phyloP scores from a whole-genome alignment of 148 eudicot species.

The Drosera capensis region DNA sequence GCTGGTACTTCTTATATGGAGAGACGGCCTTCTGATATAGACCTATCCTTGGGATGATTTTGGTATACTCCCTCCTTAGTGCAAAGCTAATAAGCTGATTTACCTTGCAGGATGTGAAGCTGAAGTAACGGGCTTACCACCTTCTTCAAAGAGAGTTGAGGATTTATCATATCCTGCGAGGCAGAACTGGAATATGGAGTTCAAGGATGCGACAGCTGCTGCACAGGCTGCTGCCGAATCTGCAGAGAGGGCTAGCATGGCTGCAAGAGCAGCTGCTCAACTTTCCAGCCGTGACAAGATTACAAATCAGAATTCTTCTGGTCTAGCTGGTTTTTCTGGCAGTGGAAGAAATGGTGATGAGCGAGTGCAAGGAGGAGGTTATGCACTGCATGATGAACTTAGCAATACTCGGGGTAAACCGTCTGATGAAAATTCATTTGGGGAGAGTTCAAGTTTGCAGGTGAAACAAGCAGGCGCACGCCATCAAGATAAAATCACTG shows the following conservation, averaged over 20 bases:
- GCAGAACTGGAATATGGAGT: constrained; percentile 64
- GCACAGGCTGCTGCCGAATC: constrained; percentile 97
- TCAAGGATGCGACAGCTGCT: constrained; percentile 82
- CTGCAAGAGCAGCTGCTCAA: constrained; percentile 97
- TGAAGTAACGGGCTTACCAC: constrained; percentile 14
- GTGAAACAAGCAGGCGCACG: constrained; percentile 12
- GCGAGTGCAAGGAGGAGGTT: constrained; percentile 5
- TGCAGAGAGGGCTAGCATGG: constrained; percentile 86
- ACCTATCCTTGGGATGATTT: not conserved
- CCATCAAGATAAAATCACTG: constrained; percentile 9
- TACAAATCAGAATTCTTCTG: constrained; percentile 18
- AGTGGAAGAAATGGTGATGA: constrained; percentile 16
- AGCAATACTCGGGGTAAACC: too few relatives aligned
- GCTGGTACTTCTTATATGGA: constrained; percentile 19
- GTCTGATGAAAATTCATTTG: constrained; percentile 11
- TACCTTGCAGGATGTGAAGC: constrained; percentile 22
- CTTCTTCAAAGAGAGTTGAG: constrained; percentile 18
- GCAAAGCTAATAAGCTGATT: not conserved
- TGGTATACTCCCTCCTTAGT: not conserved
- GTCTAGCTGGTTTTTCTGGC: constrained; percentile 15
- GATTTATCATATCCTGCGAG: constrained; percentile 12
- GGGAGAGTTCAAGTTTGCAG: constrained; percentile 15
- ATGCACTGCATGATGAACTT: constrained; percentile 13
- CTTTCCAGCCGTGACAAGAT: constrained; percentile 31
- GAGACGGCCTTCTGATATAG: constrained; percentile 34